Evolutionary conservation across 352 stramenopile species (phyloP), one percentile per base, ranked within the genome.

Genomic region (Pythium coloratum): DNA sequence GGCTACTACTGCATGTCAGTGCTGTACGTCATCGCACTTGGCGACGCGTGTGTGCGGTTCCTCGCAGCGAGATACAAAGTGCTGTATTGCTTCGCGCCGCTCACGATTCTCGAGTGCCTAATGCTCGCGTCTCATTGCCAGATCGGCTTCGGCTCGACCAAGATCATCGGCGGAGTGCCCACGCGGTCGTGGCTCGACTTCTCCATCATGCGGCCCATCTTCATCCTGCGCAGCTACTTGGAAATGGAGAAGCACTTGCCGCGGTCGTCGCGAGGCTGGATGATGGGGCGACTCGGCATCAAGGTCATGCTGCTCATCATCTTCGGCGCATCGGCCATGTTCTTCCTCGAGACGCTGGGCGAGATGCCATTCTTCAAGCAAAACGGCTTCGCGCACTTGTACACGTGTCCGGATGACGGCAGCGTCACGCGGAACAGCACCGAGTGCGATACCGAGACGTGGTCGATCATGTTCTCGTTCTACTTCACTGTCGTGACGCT

Each of bases 401-500:
- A 94, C 67, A 74, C 73, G 33, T 95, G 87, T 54, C 20, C 51
- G 10, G 80, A 75, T 34, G 69, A 87, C 64, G 86, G 82, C 28
- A 77, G 73, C 28, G 73, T 93, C 9, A 91, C 84, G 6, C 75
- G 76, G 18, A 64, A 78, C 46, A 65, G 78, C 50, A 86, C 69
- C 24, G 67, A 75, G 2, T 93, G 84, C 59, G 70, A 72, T 7
- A 73, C 77, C 16, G 72, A 91, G 64, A 94, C 87, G 2, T 95
- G 87, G 87, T 94, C 85, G 30, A 75, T 95, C 76, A 95, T 94
- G 85, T 95, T 93, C 64, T 89, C 87, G 3, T 91, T 94, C 61
- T 95, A 95, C 66, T 95, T 94, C 62, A 95, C 86, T 46, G 83
- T 95, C 55, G 87, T 95, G 81, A 97, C 89, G 28, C 81, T 97